These are phyloP conservation scores for Candida montana DNA, from an alignment of 805 yeast species.

Conservation along the genomic window DNA sequence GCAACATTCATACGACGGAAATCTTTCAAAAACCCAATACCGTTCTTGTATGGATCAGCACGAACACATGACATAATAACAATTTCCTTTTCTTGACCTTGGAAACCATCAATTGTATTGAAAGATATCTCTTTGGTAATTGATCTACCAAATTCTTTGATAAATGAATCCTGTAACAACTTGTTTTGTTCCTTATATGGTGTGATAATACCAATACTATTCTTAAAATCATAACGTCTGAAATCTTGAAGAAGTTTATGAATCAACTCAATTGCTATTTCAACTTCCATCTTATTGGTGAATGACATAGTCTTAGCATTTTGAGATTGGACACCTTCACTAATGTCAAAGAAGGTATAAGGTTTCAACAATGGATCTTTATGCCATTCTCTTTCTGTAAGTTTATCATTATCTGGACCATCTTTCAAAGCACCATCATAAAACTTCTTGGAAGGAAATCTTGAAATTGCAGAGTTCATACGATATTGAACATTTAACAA, in stretches of 20 bases:
- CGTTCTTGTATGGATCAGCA: conserved; percentile 53
- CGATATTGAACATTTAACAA: conserved; percentile 89
- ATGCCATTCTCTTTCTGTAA: conserved; percentile 77
- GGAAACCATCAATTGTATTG: conserved; percentile 96
- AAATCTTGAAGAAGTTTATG: conserved; percentile 43
- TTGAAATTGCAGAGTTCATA: conserved; percentile 92
- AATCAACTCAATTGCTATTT: conserved; percentile 63
- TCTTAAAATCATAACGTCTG: conserved; percentile 49
- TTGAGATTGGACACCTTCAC: conserved; percentile 59
- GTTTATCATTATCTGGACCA: conserved; percentile 64
- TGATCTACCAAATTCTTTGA: conserved; percentile 51
- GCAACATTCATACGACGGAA: conserved; percentile 96
- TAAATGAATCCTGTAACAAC: conserved; percentile 52
- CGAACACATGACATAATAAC: conserved; percentile 94
- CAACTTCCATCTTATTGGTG: conserved; percentile 66
- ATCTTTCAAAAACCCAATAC: conserved; percentile 88
- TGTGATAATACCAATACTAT: conserved; percentile 84
- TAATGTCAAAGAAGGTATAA: conserved; percentile 69
- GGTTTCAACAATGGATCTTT: conserved; percentile 51
- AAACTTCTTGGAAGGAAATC: conserved; percentile 81
- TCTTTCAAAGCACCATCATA: conserved; percentile 68
- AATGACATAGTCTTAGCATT: conserved; percentile 64
- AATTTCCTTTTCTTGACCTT: conserved; percentile 95
- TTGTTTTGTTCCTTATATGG: conserved; percentile 89
- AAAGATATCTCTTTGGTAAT: conserved; percentile 72